These are phyloP conservation scores for Tulasnella sp. DNA, from an alignment of 768 basidiomycete species.

Conservation along the genomic window DNA sequence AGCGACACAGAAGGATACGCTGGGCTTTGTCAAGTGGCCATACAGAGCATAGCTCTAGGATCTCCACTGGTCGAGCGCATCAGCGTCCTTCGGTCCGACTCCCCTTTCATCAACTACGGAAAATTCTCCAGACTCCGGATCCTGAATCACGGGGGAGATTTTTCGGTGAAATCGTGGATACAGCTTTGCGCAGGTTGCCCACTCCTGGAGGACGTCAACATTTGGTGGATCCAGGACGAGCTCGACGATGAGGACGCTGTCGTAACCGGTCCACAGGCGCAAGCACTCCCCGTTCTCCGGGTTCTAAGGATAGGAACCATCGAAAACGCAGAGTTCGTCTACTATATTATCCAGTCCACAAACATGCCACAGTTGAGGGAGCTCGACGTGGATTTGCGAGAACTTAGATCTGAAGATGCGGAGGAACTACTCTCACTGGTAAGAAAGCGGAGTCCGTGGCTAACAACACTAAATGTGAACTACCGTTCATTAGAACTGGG, in stretches of 20 bases:
- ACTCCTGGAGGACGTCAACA: background rate
- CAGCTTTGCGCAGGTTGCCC: background rate
- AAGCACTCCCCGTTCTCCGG: background rate
- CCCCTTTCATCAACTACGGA: background rate
- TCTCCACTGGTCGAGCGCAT: background rate
- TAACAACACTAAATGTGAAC: background rate
- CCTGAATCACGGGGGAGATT: background rate
- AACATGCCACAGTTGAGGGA: background rate
- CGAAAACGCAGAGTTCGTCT: background rate
- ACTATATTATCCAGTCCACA: background rate
- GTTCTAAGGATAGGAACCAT: background rate
- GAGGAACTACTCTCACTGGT: background rate
- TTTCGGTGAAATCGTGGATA: background rate
- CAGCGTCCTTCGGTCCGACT: background rate
- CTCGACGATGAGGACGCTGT: background rate
- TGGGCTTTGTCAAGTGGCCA: background rate
- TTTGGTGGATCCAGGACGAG: background rate
- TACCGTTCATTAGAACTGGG: background rate
- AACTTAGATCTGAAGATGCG: background rate
- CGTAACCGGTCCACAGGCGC: background rate
- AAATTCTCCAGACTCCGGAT: background rate
- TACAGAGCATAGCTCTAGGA: background rate
- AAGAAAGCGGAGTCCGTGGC: background rate
- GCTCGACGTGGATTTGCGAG: background rate
- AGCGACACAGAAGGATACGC: fast-evolving